phyloP scores from a whole-genome alignment of 2,329 filamentous ascomycete genomes.

The Cryphonectria parasitica region DNA sequence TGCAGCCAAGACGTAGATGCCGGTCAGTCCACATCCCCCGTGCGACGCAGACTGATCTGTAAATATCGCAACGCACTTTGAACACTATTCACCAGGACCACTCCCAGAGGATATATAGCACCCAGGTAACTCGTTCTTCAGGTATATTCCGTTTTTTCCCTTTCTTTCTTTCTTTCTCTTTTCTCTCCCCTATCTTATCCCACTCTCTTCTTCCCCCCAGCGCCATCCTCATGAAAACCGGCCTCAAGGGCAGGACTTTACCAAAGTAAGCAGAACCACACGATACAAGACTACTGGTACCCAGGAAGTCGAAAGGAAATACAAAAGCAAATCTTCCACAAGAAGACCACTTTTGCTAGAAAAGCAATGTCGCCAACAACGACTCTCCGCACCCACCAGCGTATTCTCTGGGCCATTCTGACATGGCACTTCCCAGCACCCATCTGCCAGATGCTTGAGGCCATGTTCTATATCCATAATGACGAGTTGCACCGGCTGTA shows the following conservation, averaged over 20 bases:
- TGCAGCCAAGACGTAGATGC: not conserved
- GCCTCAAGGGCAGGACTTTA: not conserved
- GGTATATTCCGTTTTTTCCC: no score
- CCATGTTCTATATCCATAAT: conserved; percentile 10
- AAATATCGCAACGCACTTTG: not conserved
- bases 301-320: not conserved
- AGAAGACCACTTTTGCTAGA: not conserved
- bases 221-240: not conserved
- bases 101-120: not conserved
- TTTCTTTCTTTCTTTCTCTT: no score
- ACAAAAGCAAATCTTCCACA: not conserved
- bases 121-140: not conserved
- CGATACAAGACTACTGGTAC: not conserved
- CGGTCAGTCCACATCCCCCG: not conserved
- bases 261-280: not conserved
- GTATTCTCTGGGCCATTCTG: conserved; percentile 19
- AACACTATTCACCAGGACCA: not conserved
- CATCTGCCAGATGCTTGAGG: conserved; percentile 19
- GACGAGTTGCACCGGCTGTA: conserved; percentile 22
- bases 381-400: conserved; percentile 11
- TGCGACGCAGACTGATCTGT: not conserved
- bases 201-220: not conserved
- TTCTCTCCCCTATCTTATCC: not conserved
- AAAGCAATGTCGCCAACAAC: not conserved
- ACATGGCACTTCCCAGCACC: conserved; percentile 21